Conservation (phyloP, 371 early-diverging fungal genomes). For the Rhizopus delemar region DNA sequence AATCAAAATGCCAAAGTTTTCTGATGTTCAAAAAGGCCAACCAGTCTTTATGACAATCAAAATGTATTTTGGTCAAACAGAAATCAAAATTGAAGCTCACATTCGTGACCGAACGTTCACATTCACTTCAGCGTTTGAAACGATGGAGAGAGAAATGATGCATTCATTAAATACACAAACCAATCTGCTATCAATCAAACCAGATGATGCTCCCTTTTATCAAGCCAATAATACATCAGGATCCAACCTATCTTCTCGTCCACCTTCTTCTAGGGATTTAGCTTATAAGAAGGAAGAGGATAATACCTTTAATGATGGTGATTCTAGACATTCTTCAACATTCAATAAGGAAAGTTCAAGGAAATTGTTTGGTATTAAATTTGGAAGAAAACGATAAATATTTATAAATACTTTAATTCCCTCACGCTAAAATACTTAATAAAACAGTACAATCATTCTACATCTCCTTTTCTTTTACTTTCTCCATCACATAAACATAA, state of each 20-base stretch:
- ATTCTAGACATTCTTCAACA: slow-evolving; percentile 35
- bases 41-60: slow-evolving; percentile 55
- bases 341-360: slow-evolving; percentile 16
- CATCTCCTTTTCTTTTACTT: neutral
- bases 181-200: slow-evolving; percentile 26
- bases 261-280: slow-evolving; percentile 33
- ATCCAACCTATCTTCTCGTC: slow-evolving; percentile 33
- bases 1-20: slow-evolving; percentile 54
- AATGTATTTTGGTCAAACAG: slow-evolving; percentile 58
- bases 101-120: slow-evolving; percentile 51
- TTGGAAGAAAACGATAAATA: slow-evolving; percentile 36
- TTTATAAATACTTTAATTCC: neutral
- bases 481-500: slow-evolving; percentile 4
- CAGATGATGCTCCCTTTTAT: slow-evolving; percentile 20
- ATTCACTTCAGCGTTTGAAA: slow-evolving; percentile 55
- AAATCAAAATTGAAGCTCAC: slow-evolving; percentile 54
- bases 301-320: slow-evolving; percentile 35
- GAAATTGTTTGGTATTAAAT: slow-evolving; percentile 40
- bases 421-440: neutral
- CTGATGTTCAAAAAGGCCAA: slow-evolving; percentile 44
- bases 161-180: slow-evolving; percentile 30
- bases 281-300: slow-evolving; percentile 34
- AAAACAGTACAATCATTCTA: neutral
- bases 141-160: slow-evolving; percentile 38
- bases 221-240: slow-evolving; percentile 16